Conservation (phyloP, 768 basidiomycete species). For the Boletus speciosus region DNA sequence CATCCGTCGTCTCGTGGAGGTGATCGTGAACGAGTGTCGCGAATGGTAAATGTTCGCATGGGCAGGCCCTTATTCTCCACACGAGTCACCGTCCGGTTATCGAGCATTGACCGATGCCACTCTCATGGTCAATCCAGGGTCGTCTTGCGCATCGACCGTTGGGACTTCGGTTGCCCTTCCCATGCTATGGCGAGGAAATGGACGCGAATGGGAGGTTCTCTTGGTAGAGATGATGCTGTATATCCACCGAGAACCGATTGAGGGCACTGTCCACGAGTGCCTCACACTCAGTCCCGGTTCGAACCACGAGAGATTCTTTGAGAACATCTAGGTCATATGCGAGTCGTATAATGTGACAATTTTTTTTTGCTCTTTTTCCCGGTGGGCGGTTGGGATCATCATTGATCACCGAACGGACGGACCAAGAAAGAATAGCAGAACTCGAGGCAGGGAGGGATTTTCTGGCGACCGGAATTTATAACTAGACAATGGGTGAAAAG, state of each 20-base stretch:
- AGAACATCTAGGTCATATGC: slow-evolving; percentile 12
- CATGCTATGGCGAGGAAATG: slow-evolving; percentile 22
- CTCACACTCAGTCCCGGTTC: slow-evolving; percentile 14
- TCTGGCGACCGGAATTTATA: slow-evolving; percentile 21
- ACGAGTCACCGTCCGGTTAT: slow-evolving; percentile 19
- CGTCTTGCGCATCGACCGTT: slow-evolving; percentile 4
- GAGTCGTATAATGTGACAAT: background rate
- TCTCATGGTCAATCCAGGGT: background rate
- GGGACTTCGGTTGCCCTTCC: slow-evolving; percentile 19
- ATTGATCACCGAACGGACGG: slow-evolving; percentile 5
- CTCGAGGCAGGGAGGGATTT: slow-evolving; percentile 13
- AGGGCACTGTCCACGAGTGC: slow-evolving; percentile 7
- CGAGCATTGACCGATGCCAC: slow-evolving; percentile 3
- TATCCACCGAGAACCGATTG: slow-evolving; percentile 10
- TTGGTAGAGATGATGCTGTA: slow-evolving; percentile 24
- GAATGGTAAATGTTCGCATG: slow-evolving; percentile 14
- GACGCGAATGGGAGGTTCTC: slow-evolving; percentile 18
- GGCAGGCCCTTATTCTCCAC: background rate
- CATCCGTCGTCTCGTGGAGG: slow-evolving; percentile 26
- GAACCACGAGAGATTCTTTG: slow-evolving; percentile 13
- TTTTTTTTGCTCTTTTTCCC: slow-evolving; percentile 20
- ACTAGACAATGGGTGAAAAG: slow-evolving; percentile 20
- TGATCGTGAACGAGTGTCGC: slow-evolving; percentile 14
- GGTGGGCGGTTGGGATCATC: slow-evolving; percentile 24
- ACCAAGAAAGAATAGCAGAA: slow-evolving; percentile 3